These are phyloP conservation scores for Cordyceps pruinosa DNA, from an alignment of 2,329 filamentous ascomycete species.

Conservation along the genomic window DNA sequence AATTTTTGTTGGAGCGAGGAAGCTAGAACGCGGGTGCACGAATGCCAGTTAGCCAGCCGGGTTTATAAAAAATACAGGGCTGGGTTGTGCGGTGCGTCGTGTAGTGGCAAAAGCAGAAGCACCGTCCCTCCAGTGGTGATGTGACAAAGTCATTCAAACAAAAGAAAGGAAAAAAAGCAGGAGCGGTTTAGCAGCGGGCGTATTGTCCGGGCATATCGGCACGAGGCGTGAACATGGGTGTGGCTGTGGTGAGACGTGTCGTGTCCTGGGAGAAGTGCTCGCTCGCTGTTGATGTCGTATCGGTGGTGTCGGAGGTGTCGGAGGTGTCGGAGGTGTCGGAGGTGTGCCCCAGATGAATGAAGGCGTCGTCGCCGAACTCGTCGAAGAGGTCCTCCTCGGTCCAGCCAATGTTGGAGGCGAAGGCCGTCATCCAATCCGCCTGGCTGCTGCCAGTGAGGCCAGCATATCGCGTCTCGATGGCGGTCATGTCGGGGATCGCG, in stretches of 20 bases:
- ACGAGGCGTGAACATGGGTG: neutral
- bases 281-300: neutral
- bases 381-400: slow-evolving; percentile 27
- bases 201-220: no score
- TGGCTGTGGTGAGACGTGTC: neutral
- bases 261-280: neutral
- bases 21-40: slow-evolving; percentile 56
- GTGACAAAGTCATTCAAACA: no score
- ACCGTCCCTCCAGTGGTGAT: no score
- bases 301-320: neutral
- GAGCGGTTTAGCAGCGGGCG: no score
- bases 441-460: slow-evolving; percentile 17
- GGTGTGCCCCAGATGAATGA: slow-evolving; percentile 7
- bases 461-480: slow-evolving; percentile 4
- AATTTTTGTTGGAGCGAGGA: slow-evolving; percentile 78
- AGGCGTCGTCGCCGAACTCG: slow-evolving; percentile 19
- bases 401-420: slow-evolving; percentile 14
- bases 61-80: slow-evolving; percentile 17
- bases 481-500: slow-evolving; percentile 19
- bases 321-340: neutral
- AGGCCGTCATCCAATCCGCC: slow-evolving; percentile 15
- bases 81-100: neutral
- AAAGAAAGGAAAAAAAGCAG: neutral
- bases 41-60: slow-evolving; percentile 37
- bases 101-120: neutral